phyloP scores from a whole-genome alignment of 345 rosid genomes.

The Clausena lansium region DNA sequence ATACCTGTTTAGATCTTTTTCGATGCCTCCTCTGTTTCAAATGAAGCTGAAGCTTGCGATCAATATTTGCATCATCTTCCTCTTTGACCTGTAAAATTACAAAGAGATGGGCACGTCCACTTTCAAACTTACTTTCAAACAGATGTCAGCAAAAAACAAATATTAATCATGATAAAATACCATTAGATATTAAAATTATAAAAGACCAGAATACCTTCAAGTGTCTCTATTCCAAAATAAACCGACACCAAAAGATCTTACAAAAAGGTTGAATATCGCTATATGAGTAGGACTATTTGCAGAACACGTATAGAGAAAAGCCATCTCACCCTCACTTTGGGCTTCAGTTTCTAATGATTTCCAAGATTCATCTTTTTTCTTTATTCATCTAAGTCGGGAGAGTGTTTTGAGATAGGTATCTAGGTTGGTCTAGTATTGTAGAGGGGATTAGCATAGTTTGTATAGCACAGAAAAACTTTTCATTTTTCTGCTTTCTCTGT shows the following conservation, averaged over 20 bases:
- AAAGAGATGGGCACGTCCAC: neutral
- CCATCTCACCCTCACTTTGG: no score
- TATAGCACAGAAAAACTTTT: no score
- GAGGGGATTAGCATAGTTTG: no score
- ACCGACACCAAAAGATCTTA: neutral
- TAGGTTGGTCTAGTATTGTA: no score
- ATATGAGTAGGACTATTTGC: neutral
- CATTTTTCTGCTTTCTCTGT: no score
- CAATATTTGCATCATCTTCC: constrained; percentile 86
- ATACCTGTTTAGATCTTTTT: constrained; percentile 66
- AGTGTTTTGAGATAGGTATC: no score
- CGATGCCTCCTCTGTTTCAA: constrained; percentile 65
- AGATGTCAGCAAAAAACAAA: constrained; percentile 15
- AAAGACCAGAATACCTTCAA: neutral
- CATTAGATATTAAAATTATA: constrained; percentile 20
- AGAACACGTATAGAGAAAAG: neutral
- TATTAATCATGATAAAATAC: constrained; percentile 8
- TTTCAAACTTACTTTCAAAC: constrained; percentile 4
- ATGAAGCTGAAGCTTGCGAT: constrained; percentile 71
- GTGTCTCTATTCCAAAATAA: neutral
- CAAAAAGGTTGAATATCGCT: neutral
- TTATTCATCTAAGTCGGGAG: no score
- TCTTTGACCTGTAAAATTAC: constrained; percentile 73
- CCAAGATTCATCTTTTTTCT: no score
- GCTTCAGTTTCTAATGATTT: no score